Evolutionary conservation across 2,329 filamentous ascomycete genomes (phyloP).

Genomic region (Penicillium digitatum): DNA sequence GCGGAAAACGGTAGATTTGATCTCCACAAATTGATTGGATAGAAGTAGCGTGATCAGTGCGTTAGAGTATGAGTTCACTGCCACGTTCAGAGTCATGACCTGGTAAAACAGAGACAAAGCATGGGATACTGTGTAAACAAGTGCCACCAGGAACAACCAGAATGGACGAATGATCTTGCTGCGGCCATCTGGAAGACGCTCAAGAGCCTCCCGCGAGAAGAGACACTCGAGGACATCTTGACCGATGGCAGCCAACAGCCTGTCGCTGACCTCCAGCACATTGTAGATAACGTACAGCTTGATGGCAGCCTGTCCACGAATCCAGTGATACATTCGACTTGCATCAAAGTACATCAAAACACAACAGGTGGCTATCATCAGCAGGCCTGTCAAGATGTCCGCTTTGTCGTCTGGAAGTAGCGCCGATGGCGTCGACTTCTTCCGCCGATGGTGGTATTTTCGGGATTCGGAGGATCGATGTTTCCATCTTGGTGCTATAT

Average conservation of each 20-base stretch:
- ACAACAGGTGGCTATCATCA: slow-evolving; percentile 81
- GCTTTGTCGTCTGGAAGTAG: slow-evolving; percentile 89
- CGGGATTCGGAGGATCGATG: slow-evolving; percentile 33
- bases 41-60: slow-evolving; percentile 85
- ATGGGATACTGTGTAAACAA: slow-evolving; percentile 84
- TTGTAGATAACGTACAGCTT: slow-evolving; percentile 99
- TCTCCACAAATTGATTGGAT: slow-evolving; percentile 98
- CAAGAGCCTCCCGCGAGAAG: slow-evolving; percentile 87
- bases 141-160: slow-evolving; percentile 82
- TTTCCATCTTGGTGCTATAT: slow-evolving; percentile 20
- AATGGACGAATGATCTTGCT: slow-evolving; percentile 87
- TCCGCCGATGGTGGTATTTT: slow-evolving; percentile 60
- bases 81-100: slow-evolving; percentile 94
- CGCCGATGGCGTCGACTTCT: slow-evolving; percentile 78
- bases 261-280: slow-evolving; percentile 83
- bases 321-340: slow-evolving; percentile 96
- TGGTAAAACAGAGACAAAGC: slow-evolving; percentile 90
- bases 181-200: slow-evolving; percentile 78
- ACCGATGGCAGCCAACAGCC: slow-evolving; percentile 81
- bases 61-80: slow-evolving; percentile 97
- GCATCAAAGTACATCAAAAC: slow-evolving; percentile 89
- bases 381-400: slow-evolving; percentile 82
- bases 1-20: slow-evolving; percentile 98
- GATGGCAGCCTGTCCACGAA: slow-evolving; percentile 91
- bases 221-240: slow-evolving; percentile 96